Base-by-base conservation (phyloP, 768 basidiomycete genomes). In the Leccinum variicolor region DNA sequence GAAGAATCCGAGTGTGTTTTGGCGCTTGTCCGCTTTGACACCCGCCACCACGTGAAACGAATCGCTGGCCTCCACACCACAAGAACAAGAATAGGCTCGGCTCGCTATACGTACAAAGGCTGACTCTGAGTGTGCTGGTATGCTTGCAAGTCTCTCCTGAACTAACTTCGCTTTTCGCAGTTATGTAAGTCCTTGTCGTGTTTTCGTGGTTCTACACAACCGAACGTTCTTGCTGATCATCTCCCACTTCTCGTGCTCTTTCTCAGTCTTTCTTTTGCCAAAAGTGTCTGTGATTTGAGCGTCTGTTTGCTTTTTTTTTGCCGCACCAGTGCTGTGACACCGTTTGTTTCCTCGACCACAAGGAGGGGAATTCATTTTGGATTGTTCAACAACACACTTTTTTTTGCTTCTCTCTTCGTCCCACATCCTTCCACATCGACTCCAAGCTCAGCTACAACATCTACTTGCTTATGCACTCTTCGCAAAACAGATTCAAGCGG, bases 401-500 rank as follows among this genome's bases (percentile, higher is more conserved):
- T 69, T 69, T 64, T 69, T 58, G n/a, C 51, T 6, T 54, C 50
- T 41, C 50, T 55, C 57, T 60, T 63, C 59, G 56, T 59, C 52
- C 60, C 67, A 59, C 66, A 64, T 56, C 51, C 55, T 52, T 62
- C 59, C 50, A 21, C 57, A 60, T 43, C 62, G 54, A 57, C 69
- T 58, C 60, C 34, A 57, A 58, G 63, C 60, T 56, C 60, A 57
- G 51, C 52, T 54, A 64, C 54, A 36, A 55, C 66, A 60, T 53
- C 45, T 49, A 54, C 61, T 50, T 68, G 60, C 68, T 68, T 59
- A 76, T 79, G 75, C 75, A 75, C 60, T 56, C 70, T 56, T 64
- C 71, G 56, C 75, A 75, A 59, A 65, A 66, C 63, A 77, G 75
- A 61, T 74, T 76, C 65, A 79, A 82, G 66, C 76, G 82, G 64